Percentiles rank a stretch among this genome's conserved stretches.
Evolutionary conservation across 495 filamentous ascomycete genomes (phyloP).

Genomic region (Annulohypoxylon moriforme): DNA sequence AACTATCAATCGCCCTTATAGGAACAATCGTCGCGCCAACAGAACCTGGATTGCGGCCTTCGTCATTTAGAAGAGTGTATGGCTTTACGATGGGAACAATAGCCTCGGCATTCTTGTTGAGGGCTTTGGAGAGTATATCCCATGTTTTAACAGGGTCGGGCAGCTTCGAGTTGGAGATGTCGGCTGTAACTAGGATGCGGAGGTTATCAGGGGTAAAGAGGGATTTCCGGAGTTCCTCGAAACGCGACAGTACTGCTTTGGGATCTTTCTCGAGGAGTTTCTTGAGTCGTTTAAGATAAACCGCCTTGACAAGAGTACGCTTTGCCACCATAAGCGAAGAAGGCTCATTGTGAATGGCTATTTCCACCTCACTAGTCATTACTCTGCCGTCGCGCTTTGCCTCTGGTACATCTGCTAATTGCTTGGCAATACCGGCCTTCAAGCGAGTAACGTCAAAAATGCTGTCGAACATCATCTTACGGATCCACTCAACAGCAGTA

Average conservation of each 20-base stretch:
- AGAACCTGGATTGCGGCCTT: constrained; percentile 77
- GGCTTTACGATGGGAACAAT: constrained; percentile 57
- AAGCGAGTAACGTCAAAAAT: constrained; percentile 86
- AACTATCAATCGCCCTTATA: constrained; percentile 93
- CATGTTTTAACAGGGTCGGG: constrained; percentile 83
- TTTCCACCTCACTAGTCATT: constrained; percentile 80
- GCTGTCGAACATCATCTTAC: constrained; percentile 84
- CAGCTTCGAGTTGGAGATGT: constrained; percentile 81
- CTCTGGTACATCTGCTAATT: constrained; percentile 92
- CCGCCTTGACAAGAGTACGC: constrained; percentile 85
- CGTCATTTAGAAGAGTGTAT: constrained; percentile 71
- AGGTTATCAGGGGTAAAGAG: constrained; percentile 87
- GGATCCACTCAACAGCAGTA: constrained; percentile 84
- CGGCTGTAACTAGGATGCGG: constrained; percentile 82
- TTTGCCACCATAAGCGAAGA: constrained; percentile 81
- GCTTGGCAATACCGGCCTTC: constrained; percentile 83
- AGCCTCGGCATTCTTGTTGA: constrained; percentile 58
- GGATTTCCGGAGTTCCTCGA: constrained; percentile 77
- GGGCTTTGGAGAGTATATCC: constrained; percentile 66
- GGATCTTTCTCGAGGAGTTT: constrained; percentile 78
- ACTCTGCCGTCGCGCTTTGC: constrained; percentile 86
- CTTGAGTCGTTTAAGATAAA: constrained; percentile 87
- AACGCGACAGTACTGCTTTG: constrained; percentile 73
- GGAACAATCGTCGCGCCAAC: constrained; percentile 82
- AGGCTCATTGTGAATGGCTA: constrained; percentile 78